Conservation (phyloP, 2,329 filamentous ascomycete species). For the Aspergillus novofumigatus region DNA sequence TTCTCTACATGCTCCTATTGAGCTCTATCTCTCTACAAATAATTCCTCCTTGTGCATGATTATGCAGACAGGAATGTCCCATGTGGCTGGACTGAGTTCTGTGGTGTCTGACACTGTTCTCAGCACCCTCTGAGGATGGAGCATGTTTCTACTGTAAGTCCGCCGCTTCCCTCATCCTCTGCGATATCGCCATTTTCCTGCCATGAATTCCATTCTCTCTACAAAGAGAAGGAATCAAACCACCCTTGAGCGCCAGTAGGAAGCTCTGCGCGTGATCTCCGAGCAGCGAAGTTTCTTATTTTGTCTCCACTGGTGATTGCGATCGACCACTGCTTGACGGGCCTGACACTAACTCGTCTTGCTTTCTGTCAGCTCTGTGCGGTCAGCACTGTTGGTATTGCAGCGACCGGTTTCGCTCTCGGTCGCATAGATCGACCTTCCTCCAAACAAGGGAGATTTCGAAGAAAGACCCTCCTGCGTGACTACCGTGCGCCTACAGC, state of each 20-base stretch:
- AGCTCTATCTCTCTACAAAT: constrained; percentile 1
- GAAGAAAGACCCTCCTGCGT: constrained; percentile 23
- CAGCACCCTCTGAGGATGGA: constrained; percentile 34
- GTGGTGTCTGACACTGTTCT: constrained; percentile 29
- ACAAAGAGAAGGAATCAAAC: background rate
- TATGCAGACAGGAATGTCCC: constrained; percentile 32
- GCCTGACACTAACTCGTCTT: background rate
- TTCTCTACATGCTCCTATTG: constrained; percentile 10
- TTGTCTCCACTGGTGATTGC: background rate
- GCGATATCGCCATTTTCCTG: constrained; percentile 1
- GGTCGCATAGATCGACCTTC: constrained; percentile 46
- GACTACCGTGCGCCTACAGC: constrained; percentile 15
- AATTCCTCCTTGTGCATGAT: constrained; percentile 19
- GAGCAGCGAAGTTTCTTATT: background rate
- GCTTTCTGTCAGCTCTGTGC: constrained; percentile 53
- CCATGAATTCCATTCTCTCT: background rate
- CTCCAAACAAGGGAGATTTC: constrained; percentile 25
- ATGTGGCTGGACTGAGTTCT: constrained; percentile 29
- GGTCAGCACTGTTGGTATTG: constrained; percentile 59
- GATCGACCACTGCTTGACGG: background rate
- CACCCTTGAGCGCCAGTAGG: background rate
- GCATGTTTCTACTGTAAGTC: constrained; percentile 39
- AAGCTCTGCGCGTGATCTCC: background rate
- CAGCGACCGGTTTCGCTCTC: constrained; percentile 55
- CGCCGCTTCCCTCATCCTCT: constrained; percentile 1